Conservation (phyloP, 2,329 filamentous ascomycete species). For the Botrytis medusae region DNA sequence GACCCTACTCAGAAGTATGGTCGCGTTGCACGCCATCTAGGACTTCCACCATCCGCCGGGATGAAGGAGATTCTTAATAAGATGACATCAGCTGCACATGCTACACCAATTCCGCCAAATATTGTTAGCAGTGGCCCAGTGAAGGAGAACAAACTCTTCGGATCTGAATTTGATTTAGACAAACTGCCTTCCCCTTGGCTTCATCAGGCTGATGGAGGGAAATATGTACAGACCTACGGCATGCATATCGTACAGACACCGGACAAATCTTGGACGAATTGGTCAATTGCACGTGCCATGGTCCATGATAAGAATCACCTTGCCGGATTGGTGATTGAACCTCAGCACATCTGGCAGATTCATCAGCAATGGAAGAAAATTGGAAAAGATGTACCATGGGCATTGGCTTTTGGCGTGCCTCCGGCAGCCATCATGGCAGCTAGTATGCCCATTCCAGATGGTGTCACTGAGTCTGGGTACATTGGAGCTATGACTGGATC, state of each 20-base stretch:
- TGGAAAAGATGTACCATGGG: neutral
- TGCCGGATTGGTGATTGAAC: conserved; percentile 45
- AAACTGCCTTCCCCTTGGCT: conserved; percentile 46
- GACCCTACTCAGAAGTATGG: conserved; percentile 42
- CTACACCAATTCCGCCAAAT: conserved; percentile 38
- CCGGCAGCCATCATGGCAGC: too few species aligned
- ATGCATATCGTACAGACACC: conserved; percentile 50
- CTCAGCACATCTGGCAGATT: conserved; percentile 50
- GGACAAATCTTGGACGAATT: conserved; percentile 49
- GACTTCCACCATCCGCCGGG: conserved; percentile 30
- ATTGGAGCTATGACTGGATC: too few species aligned
- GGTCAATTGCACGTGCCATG: conserved; percentile 49
- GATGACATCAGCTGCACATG: conserved; percentile 43
- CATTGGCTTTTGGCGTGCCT: too few species aligned
- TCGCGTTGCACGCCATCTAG: conserved; percentile 35
- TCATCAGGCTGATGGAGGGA: conserved; percentile 49
- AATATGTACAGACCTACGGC: conserved; percentile 52
- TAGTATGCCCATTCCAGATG: too few species aligned
- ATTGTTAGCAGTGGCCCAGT: conserved; percentile 43
- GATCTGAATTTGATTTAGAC: conserved; percentile 46
- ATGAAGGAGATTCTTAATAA: conserved; percentile 46
- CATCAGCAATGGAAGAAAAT: conserved; percentile 46
- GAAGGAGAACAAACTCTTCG: conserved; percentile 45
- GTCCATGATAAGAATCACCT: conserved; percentile 47
- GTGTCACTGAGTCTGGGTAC: too few species aligned